Conservation (phyloP, 2,329 filamentous ascomycete genomes). For the Parafenestella ontariensis region DNA sequence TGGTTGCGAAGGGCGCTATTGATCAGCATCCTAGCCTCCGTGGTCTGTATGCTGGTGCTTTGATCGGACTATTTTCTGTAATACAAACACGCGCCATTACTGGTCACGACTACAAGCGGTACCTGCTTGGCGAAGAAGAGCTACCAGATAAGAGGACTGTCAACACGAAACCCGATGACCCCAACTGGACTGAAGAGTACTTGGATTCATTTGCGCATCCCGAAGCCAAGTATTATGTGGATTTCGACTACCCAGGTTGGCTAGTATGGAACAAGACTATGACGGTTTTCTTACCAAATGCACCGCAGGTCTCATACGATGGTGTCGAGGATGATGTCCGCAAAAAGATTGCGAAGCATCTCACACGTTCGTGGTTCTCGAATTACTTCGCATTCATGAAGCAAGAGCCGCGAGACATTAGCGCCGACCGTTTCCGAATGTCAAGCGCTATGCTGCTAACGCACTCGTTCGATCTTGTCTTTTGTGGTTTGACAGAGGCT, state of each 20-base stretch:
- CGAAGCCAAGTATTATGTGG: slow-evolving; percentile 85
- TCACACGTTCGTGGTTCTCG: slow-evolving; percentile 85
- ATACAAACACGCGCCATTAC: slow-evolving; percentile 88
- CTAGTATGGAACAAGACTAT: slow-evolving; percentile 92
- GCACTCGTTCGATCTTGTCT: slow-evolving; percentile 88
- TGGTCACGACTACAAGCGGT: slow-evolving; percentile 85
- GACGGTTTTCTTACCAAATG: slow-evolving; percentile 76
- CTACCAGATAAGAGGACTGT: slow-evolving; percentile 80
- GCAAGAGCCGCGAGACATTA: slow-evolving; percentile 87
- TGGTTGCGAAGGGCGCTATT: slow-evolving; percentile 82
- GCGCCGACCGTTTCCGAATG: slow-evolving; percentile 87
- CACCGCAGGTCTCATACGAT: slow-evolving; percentile 78
- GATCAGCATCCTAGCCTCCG: slow-evolving; percentile 89
- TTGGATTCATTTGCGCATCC: slow-evolving; percentile 78
- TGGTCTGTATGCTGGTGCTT: slow-evolving; percentile 78
- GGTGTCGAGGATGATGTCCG: slow-evolving; percentile 77
- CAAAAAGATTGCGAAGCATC: slow-evolving; percentile 77
- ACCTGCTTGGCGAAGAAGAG: slow-evolving; percentile 79
- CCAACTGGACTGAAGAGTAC: slow-evolving; percentile 79
- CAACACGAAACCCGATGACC: slow-evolving; percentile 71
- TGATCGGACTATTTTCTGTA: slow-evolving; percentile 79
- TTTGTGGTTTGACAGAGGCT: slow-evolving; percentile 76
- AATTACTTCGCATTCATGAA: slow-evolving; percentile 93
- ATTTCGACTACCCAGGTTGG: slow-evolving; percentile 94
- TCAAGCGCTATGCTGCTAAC: slow-evolving; percentile 85